Evolutionary conservation across 768 basidiomycete species (phyloP).

Genomic region (Lactarius psammicola): DNA sequence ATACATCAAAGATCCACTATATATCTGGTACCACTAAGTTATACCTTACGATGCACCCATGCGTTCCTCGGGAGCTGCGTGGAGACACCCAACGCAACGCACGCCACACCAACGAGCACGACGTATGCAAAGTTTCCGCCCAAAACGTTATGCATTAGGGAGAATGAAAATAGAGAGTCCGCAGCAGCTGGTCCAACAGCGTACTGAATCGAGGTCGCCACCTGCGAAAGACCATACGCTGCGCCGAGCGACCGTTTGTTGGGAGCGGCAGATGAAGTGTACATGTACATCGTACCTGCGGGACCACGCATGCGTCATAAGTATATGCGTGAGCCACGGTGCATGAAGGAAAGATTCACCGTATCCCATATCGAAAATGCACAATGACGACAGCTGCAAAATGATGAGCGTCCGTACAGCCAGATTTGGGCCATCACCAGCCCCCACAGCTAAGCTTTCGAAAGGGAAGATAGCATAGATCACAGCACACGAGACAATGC

Average conservation of each 20-base stretch:
- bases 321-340: neutral
- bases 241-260: slow-evolving; percentile 63
- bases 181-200: slow-evolving; percentile 52
- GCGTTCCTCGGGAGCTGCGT: slow-evolving; percentile 2
- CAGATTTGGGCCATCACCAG: neutral
- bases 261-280: slow-evolving; percentile 61
- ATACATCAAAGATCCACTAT: neutral
- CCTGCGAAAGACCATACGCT: slow-evolving; percentile 55
- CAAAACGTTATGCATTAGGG: slow-evolving; percentile 39
- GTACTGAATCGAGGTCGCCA: slow-evolving; percentile 39
- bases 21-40: too few species aligned
- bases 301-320: slow-evolving; percentile 22
- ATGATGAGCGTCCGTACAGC: neutral
- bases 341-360: neutral
- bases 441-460: neutral
- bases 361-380: slow-evolving; percentile 1
- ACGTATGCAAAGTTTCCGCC: neutral
- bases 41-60: neutral
- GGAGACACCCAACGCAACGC: neutral
- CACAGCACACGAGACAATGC: slow-evolving; percentile 31
- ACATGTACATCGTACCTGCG: slow-evolving; percentile 65
- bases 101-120: neutral
- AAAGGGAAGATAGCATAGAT: slow-evolving; percentile 34
- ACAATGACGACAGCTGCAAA: neutral
- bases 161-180: slow-evolving; percentile 64